phyloP scores from a whole-genome alignment of 371 early-diverging fungal genomes.

The Neoconidiobolus thromboides region DNA sequence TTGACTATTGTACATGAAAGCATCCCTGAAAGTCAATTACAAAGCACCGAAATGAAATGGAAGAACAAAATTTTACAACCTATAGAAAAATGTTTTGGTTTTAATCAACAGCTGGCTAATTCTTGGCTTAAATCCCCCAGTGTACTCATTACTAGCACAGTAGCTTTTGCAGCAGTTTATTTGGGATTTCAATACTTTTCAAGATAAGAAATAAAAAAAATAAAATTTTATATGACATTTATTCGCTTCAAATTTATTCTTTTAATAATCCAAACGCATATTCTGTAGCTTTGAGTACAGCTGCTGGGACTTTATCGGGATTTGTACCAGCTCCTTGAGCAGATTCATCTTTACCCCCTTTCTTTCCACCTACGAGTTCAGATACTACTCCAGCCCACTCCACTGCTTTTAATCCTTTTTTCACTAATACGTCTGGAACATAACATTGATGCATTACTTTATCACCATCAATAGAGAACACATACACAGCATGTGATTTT shows the following conservation, averaged over 20 bases:
- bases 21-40: no score
- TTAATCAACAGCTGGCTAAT: no score
- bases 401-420: constrained; percentile 60
- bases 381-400: constrained; percentile 78
- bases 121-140: no score
- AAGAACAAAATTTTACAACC: no score
- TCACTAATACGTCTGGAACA: constrained; percentile 45
- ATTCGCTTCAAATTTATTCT: not conserved
- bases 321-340: constrained; percentile 66
- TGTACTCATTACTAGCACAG: no score
- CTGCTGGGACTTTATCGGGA: constrained; percentile 39
- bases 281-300: constrained; percentile 48
- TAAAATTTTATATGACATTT: no score
- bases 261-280: constrained; percentile 24
- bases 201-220: no score
- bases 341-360: constrained; percentile 70
- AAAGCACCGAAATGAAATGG: no score
- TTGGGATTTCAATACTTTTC: no score
- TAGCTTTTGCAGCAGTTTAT: no score
- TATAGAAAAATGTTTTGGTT: no score
- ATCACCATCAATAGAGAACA: constrained; percentile 56
- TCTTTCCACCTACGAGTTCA: constrained; percentile 71
- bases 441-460: constrained; percentile 70
- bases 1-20: no score
- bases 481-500: constrained; percentile 62